Percentiles rank a stretch among this genome's conserved stretches.
These are phyloP conservation scores for Ophiostoma quercus DNA, from an alignment of 2,329 filamentous ascomycete species.

Conservation along the genomic window DNA sequence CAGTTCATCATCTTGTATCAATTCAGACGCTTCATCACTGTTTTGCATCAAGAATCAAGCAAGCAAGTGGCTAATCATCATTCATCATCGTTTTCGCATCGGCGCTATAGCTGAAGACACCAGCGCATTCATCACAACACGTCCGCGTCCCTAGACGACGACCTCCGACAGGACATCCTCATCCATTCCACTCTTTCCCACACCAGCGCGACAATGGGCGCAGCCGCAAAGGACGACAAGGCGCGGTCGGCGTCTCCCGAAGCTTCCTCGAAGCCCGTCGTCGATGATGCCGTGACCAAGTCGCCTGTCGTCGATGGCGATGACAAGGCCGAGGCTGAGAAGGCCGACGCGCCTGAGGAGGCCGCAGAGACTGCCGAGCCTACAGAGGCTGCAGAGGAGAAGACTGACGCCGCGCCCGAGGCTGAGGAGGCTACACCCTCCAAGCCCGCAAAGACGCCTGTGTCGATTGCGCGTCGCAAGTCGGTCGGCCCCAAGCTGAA, in stretches of 20 bases:
- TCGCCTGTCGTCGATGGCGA: slow-evolving; percentile 42
- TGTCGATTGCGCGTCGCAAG: slow-evolving; percentile 62
- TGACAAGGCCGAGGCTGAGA: slow-evolving; percentile 13
- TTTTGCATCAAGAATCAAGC: slow-evolving; percentile 7
- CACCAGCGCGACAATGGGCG: slow-evolving; percentile 22
- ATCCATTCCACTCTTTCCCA: not conserved
- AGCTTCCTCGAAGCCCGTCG: slow-evolving; percentile 20
- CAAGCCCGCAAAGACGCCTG: slow-evolving; percentile 30
- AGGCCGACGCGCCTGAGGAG: slow-evolving; percentile 29
- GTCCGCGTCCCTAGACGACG: not conserved
- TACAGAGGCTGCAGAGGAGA: slow-evolving; percentile 26
- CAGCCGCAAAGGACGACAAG: slow-evolving; percentile 24
- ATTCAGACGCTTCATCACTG: not conserved
- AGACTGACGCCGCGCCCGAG: slow-evolving; percentile 20
- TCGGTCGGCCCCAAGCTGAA: slow-evolving; percentile 74
- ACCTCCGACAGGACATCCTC: not conserved
- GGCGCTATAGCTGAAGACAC: not conserved
- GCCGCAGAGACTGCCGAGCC: slow-evolving; percentile 25
- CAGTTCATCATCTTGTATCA: not conserved
- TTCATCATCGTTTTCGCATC: slow-evolving; percentile 7
- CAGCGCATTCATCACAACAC: not conserved
- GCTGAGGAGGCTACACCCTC: slow-evolving; percentile 32
- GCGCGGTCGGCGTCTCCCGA: slow-evolving; percentile 18
- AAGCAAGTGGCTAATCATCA: slow-evolving; percentile 14
- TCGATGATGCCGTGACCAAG: slow-evolving; percentile 13